Conservation (phyloP, 1,139 yeast genomes). For the Pichia sp. region DNA sequence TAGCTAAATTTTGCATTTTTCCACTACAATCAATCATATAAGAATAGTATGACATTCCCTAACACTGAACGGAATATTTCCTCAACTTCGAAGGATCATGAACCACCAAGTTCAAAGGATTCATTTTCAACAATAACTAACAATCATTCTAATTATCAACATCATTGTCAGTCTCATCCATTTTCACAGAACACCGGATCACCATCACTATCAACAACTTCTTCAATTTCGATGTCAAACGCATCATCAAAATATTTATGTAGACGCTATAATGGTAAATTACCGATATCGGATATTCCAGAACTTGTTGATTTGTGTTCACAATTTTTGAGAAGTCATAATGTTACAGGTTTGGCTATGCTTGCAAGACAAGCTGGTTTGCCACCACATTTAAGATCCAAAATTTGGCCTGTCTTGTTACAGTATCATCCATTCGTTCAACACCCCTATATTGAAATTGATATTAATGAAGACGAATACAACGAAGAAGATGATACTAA, state of each 20-base stretch:
- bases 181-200: not conserved
- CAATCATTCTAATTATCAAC: not conserved
- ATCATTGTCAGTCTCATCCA: not conserved
- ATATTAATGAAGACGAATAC: slow-evolving; percentile 17
- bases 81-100: not conserved
- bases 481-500: slow-evolving; percentile 17
- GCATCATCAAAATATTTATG: slow-evolving; percentile 20
- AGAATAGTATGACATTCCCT: not conserved
- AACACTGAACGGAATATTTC: not conserved
- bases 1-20: not conserved
- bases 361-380: slow-evolving; percentile 79
- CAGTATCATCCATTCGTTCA: slow-evolving; percentile 81
- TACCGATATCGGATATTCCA: slow-evolving; percentile 28
- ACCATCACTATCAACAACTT: slow-evolving; percentile 8
- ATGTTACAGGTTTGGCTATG: slow-evolving; percentile 66
- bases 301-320: slow-evolving; percentile 28
- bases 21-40: not conserved
- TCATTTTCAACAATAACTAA: slow-evolving; percentile 1
- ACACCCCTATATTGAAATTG: slow-evolving; percentile 43
- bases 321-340: slow-evolving; percentile 41
- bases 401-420: slow-evolving; percentile 79
- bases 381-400: slow-evolving; percentile 73
- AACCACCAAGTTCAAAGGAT: slow-evolving; percentile 1
- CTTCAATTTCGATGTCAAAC: slow-evolving; percentile 9
- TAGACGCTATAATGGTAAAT: slow-evolving; percentile 26